Evolutionary conservation across 192 early-diverging fungal species (phyloP).

Genomic region (Spizellomyces sp.): DNA sequence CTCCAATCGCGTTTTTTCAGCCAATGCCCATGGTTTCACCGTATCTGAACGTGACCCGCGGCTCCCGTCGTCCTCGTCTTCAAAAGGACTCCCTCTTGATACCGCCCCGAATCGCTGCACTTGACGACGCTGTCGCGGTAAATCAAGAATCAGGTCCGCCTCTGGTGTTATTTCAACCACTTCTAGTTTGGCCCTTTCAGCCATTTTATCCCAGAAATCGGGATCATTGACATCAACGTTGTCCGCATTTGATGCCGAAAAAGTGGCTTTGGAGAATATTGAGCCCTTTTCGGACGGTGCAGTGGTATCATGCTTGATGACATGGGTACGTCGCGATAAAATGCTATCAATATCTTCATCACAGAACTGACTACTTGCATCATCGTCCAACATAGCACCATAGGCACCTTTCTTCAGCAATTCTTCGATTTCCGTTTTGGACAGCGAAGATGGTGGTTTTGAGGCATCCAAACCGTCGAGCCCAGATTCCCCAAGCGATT

Average conservation of each 20-base stretch:
- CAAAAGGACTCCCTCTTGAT: constrained; percentile 32
- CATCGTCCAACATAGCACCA: constrained; percentile 84
- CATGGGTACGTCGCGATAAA: constrained; percentile 72
- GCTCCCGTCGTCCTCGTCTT: not conserved
- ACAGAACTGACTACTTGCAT: constrained; percentile 72
- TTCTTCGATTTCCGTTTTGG: constrained; percentile 80
- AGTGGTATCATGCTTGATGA: constrained; percentile 74
- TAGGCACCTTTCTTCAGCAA: constrained; percentile 88
- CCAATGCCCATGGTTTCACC: constrained; percentile 51
- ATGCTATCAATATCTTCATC: constrained; percentile 90
- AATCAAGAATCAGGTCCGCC: constrained; percentile 68
- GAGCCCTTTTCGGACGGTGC: constrained; percentile 58
- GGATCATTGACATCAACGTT: constrained; percentile 82
- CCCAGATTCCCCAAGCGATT: constrained; percentile 25
- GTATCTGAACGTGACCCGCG: constrained; percentile 7
- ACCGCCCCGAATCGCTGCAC: constrained; percentile 62
- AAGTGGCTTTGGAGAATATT: constrained; percentile 87
- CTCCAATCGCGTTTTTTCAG: constrained; percentile 55
- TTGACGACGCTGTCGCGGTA: constrained; percentile 69
- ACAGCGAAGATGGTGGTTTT: constrained; percentile 57
- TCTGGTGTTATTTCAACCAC: constrained; percentile 55
- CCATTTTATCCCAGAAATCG: constrained; percentile 90
- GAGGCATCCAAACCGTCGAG: constrained; percentile 22
- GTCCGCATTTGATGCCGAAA: constrained; percentile 51
- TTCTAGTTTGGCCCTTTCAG: constrained; percentile 72